phyloP scores from a whole-genome alignment of 441 rosid species.

The Adansonia grandidieri region DNA sequence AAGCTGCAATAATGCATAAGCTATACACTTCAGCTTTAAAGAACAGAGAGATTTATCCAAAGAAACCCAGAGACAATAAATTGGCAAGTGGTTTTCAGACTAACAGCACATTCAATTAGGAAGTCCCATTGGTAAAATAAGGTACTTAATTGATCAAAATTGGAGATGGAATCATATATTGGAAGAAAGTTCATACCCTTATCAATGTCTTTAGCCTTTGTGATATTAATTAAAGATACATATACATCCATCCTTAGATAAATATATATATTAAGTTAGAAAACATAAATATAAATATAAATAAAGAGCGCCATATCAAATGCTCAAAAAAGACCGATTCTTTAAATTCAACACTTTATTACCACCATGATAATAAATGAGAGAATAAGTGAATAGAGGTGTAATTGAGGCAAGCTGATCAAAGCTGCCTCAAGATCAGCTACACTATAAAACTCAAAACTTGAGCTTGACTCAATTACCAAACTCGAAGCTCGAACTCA shows the following conservation, averaged over 20 bases:
- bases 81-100: background rate
- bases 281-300: background rate
- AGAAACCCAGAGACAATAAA: background rate
- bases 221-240: background rate
- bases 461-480: background rate
- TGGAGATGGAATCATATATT: background rate
- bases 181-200: background rate
- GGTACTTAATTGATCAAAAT: background rate
- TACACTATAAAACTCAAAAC: background rate
- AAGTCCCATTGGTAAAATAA: background rate
- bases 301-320: background rate
- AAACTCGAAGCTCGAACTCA: background rate
- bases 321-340: background rate
- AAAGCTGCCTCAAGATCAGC: background rate
- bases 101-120: background rate
- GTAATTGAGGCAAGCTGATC: background rate
- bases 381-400: background rate
- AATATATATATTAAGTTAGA: background rate
- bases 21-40: slow-evolving; percentile 25
- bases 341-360: background rate
- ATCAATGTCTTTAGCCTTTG: background rate
- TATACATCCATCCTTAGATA: too few species aligned
- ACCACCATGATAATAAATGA: background rate
- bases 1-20: slow-evolving; percentile 62
- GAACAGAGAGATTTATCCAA: slow-evolving; percentile 15